Conservation (phyloP, 371 early-diverging fungal species). For the Circinella umbellata region DNA sequence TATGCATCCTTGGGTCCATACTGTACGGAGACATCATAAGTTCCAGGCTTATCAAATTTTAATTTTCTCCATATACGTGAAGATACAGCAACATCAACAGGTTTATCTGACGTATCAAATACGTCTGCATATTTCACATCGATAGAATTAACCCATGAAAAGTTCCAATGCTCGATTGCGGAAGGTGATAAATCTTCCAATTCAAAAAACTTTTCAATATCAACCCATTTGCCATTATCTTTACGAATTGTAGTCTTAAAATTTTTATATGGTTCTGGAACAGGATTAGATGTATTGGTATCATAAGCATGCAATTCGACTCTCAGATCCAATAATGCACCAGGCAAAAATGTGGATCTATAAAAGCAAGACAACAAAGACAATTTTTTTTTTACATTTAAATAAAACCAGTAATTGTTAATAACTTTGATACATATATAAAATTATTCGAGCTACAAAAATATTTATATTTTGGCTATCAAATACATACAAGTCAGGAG, state of each 20-base stretch:
- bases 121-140: slow-evolving; percentile 44
- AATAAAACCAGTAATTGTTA: too few species aligned
- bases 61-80: slow-evolving; percentile 64
- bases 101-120: slow-evolving; percentile 36
- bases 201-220: slow-evolving; percentile 51
- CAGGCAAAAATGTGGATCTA: slow-evolving; percentile 46
- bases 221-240: slow-evolving; percentile 39
- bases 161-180: slow-evolving; percentile 56
- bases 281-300: slow-evolving; percentile 41
- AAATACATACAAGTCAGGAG: too few species aligned
- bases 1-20: slow-evolving; percentile 42
- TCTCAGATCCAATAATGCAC: slow-evolving; percentile 60
- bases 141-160: slow-evolving; percentile 55
- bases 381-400: too few species aligned
- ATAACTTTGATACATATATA: too few species aligned
- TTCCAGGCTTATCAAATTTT: slow-evolving; percentile 60
- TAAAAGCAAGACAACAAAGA: too few species aligned
- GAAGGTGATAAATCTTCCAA: slow-evolving; percentile 24
- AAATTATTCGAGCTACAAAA: too few species aligned
- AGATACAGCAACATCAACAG: slow-evolving; percentile 56
- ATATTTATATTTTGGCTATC: too few species aligned
- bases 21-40: slow-evolving; percentile 52
- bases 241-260: slow-evolving; percentile 56
- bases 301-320: slow-evolving; percentile 66
- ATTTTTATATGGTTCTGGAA: slow-evolving; percentile 27